Evolutionary conservation across 1,284 basidiomycete species (phyloP).

Genomic region (Pseudozyma sp.): DNA sequence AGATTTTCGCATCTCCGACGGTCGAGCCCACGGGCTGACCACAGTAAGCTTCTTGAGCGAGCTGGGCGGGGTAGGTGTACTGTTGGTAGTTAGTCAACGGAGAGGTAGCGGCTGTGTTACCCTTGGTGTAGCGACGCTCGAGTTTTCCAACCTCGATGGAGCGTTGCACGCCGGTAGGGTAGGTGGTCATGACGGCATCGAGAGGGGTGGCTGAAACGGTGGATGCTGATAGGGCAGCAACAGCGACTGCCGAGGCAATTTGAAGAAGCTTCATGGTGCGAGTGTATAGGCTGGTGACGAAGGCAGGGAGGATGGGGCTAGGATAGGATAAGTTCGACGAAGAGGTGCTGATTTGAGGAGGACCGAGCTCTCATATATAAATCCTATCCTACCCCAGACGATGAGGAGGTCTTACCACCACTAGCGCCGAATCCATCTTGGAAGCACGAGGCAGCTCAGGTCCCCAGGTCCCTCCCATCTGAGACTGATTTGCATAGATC

Average conservation of each 20-base stretch:
- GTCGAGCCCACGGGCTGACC: slow-evolving; percentile 25
- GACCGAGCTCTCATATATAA: no score
- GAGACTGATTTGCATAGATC: no score
- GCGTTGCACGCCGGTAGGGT: slow-evolving; percentile 24
- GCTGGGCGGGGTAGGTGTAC: slow-evolving; percentile 47
- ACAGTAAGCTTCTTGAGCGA: slow-evolving; percentile 54
- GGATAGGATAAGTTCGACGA: not conserved
- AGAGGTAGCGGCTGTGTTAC: slow-evolving; percentile 30
- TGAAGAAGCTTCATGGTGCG: slow-evolving; percentile 17
- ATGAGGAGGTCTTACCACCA: no score
- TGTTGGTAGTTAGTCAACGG: slow-evolving; percentile 38
- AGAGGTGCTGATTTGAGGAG: no score
- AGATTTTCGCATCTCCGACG: slow-evolving; percentile 50
- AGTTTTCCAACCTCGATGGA: slow-evolving; percentile 17
- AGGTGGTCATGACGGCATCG: slow-evolving; percentile 4
- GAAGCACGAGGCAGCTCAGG: no score
- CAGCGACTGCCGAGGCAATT: slow-evolving; percentile 18
- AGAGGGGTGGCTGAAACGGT: slow-evolving; percentile 22
- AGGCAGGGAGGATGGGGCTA: not conserved
- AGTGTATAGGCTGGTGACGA: not conserved
- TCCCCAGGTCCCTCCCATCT: no score
- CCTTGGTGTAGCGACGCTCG: slow-evolving; percentile 21
- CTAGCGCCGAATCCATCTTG: no score
- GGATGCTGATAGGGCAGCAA: slow-evolving; percentile 19
- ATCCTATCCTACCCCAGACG: no score